Evolutionary conservation across 768 basidiomycete species (phyloP).

Genomic region (Tricholoma terreum): DNA sequence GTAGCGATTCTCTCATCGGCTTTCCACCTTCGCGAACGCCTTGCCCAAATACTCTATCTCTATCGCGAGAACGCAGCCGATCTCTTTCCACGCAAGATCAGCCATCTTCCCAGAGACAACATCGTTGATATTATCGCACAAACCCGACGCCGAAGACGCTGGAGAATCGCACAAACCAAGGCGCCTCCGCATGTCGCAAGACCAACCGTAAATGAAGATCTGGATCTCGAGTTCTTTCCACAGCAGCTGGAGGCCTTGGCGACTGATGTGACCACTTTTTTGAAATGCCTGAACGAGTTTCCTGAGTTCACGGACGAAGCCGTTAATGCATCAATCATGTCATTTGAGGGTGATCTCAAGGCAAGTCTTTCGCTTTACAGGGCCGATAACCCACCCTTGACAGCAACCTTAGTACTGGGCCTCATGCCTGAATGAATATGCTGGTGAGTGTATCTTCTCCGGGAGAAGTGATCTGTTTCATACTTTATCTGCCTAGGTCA

Average conservation of each 20-base stretch:
- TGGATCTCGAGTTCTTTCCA: conserved; percentile 67
- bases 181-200: conserved; percentile 48
- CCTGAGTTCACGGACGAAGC: conserved; percentile 76
- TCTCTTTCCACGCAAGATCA: conserved; percentile 68
- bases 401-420: conserved; percentile 61
- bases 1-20: conserved; percentile 75
- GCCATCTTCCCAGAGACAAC: conserved; percentile 39
- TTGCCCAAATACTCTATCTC: conserved; percentile 65
- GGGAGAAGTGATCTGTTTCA: neutral
- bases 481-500: conserved; percentile 42
- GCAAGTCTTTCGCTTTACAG: conserved; percentile 29
- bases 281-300: conserved; percentile 72
- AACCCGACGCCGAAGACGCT: conserved; percentile 29
- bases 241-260: conserved; percentile 61
- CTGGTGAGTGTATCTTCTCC: conserved; percentile 35
- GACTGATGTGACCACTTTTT: conserved; percentile 63
- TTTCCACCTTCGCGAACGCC: conserved; percentile 65
- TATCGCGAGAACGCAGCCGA: conserved; percentile 76
- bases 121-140: conserved; percentile 25
- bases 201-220: conserved; percentile 51
- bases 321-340: conserved; percentile 61
- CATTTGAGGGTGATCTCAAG: conserved; percentile 69
- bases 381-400: conserved; percentile 1
- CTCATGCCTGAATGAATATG: conserved; percentile 63
- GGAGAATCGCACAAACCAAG: conserved; percentile 32